Conservation (phyloP, 2,329 filamentous ascomycete genomes). For the Alternaria viburni region DNA sequence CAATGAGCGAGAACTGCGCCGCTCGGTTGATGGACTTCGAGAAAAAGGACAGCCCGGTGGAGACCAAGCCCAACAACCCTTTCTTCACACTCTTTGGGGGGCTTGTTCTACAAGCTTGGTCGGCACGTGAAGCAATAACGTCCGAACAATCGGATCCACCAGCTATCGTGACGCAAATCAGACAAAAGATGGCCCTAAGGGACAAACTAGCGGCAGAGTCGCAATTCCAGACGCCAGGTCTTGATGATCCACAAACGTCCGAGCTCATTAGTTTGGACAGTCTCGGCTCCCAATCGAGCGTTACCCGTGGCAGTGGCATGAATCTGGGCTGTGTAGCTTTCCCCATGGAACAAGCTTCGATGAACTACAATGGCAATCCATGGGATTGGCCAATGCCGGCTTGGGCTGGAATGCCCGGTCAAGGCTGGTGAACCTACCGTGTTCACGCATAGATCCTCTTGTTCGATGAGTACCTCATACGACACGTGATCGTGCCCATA, state of each 20-base stretch:
- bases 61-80: slow-evolving; percentile 21
- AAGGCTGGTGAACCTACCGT: slow-evolving; percentile 6
- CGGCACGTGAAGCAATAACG: slow-evolving; percentile 18
- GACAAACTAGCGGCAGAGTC: neutral
- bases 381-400: slow-evolving; percentile 11
- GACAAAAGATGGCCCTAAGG: slow-evolving; percentile 1
- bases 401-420: slow-evolving; percentile 9
- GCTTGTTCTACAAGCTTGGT: slow-evolving; percentile 62
- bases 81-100: slow-evolving; percentile 56
- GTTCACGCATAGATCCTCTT: neutral
- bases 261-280: neutral
- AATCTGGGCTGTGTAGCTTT: neutral
- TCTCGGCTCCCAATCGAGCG: neutral
- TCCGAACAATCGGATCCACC: slow-evolving; percentile 7
- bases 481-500: neutral
- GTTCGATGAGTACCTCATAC: neutral
- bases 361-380: neutral
- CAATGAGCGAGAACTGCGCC: slow-evolving; percentile 56
- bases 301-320: neutral
- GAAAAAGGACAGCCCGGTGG: slow-evolving; percentile 19
- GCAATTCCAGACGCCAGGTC: neutral
- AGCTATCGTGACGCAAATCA: slow-evolving; percentile 8
- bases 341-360: slow-evolving; percentile 1
- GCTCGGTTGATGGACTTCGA: slow-evolving; percentile 39
- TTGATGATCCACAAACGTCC: neutral